phyloP scores from a whole-genome alignment of 768 basidiomycete genomes.

The Podaxis mareebaensis region DNA sequence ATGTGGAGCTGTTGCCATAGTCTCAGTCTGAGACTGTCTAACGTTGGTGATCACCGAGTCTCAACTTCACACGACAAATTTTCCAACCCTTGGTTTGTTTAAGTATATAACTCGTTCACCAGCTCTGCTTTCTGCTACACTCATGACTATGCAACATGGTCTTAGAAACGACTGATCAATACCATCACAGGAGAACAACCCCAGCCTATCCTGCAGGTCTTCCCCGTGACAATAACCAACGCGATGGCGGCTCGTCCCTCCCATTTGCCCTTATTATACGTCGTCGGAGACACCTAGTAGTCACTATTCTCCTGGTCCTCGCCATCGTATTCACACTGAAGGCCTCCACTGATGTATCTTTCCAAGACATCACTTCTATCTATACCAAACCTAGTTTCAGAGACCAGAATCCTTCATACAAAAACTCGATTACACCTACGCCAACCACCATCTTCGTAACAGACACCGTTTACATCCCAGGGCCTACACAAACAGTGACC shows the following conservation, averaged over 20 bases:
- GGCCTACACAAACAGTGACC: neutral
- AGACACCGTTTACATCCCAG: neutral
- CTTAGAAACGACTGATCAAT: neutral
- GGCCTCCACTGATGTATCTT: neutral
- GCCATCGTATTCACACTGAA: neutral
- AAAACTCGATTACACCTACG: neutral
- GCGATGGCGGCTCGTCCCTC: neutral
- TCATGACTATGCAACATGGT: neutral
- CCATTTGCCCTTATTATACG: neutral
- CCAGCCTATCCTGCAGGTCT: neutral
- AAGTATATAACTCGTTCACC: no score
- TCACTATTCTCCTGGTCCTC: neutral
- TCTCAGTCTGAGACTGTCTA: no score
- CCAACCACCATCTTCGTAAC: neutral
- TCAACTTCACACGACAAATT: constrained; percentile 13
- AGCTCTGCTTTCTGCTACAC: no score
- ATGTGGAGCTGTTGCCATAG: neutral
- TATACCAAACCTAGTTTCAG: neutral
- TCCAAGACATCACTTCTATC: neutral
- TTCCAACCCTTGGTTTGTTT: neutral
- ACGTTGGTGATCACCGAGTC: no score
- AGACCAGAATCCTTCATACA: neutral
- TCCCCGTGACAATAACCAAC: neutral
- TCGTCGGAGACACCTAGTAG: neutral
- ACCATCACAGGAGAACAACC: neutral